Conservation (phyloP, 768 basidiomycete genomes). For the Phylloporus arenicola region DNA sequence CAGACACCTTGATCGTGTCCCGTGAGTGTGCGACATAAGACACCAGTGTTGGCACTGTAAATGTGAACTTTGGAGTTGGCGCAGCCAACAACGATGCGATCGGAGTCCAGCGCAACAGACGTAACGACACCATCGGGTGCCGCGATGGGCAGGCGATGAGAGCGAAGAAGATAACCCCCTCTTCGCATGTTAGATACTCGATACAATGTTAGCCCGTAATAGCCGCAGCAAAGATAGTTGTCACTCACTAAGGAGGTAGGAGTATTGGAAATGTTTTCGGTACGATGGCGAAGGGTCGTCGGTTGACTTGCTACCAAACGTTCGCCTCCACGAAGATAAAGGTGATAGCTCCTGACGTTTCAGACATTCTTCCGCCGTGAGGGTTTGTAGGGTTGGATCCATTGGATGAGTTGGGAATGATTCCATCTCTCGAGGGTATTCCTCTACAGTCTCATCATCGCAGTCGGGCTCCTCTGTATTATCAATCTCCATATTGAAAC, state of each 20-base stretch:
- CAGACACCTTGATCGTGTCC: slow-evolving; percentile 92
- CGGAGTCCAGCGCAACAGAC: slow-evolving; percentile 74
- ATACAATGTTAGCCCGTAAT: slow-evolving; percentile 1
- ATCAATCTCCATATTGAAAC: slow-evolving; percentile 34
- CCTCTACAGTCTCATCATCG: slow-evolving; percentile 26
- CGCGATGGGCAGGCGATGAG: slow-evolving; percentile 48
- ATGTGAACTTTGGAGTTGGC: slow-evolving; percentile 82
- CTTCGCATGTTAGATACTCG: slow-evolving; percentile 77
- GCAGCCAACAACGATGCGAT: slow-evolving; percentile 86
- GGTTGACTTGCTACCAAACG: slow-evolving; percentile 3
- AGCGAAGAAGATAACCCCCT: slow-evolving; percentile 64
- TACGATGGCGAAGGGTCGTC: slow-evolving; percentile 38
- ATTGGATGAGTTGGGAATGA: slow-evolving; percentile 32
- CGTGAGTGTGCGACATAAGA: slow-evolving; percentile 66
- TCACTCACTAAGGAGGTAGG: slow-evolving; percentile 63
- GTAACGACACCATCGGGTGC: slow-evolving; percentile 69
- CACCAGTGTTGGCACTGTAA: slow-evolving; percentile 75
- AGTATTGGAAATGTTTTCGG: slow-evolving; percentile 63
- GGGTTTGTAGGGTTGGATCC: slow-evolving; percentile 39
- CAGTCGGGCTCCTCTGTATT: slow-evolving; percentile 19
- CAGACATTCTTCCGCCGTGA: slow-evolving; percentile 29
- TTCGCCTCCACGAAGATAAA: slow-evolving; percentile 22
- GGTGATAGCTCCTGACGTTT: slow-evolving; percentile 25
- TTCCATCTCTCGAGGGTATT: slow-evolving; percentile 33
- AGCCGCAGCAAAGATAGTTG: not conserved